These are phyloP conservation scores for Raphanus raphanistrum DNA, from an alignment of 345 rosid genomes.

Conservation along the genomic window DNA sequence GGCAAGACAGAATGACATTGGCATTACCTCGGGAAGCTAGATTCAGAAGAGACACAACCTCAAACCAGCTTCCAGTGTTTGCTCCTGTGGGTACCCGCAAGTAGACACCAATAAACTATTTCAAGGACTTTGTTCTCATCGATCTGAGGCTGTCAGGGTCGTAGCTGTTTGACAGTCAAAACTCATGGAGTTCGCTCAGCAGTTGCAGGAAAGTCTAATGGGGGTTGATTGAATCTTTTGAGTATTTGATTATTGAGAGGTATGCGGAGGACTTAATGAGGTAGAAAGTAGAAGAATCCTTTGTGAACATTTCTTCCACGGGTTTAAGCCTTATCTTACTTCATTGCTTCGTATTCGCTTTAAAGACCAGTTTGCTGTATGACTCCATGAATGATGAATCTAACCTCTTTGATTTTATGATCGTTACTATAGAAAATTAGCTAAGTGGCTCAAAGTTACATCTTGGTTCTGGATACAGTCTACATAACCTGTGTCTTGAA, in stretches of 20 bases:
- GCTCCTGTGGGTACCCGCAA: constrained; percentile 63
- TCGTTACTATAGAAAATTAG: background rate
- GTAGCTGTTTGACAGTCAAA: constrained; percentile 13
- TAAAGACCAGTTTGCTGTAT: constrained; percentile 11
- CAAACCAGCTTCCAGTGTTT: constrained; percentile 95
- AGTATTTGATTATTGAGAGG: constrained; percentile 5
- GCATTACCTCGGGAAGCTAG: constrained; percentile 78
- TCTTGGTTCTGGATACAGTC: constrained; percentile 4
- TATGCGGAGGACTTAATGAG: constrained; percentile 12
- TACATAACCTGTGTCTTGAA: background rate
- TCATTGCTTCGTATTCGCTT: constrained; percentile 8
- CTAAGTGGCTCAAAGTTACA: background rate
- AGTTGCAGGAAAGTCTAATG: constrained; percentile 20
- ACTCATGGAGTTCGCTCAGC: background rate
- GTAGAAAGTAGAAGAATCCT: constrained; percentile 28
- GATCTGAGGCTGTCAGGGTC: background rate
- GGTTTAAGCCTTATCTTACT: constrained; percentile 4
- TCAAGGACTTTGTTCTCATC: background rate
- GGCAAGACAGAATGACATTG: constrained; percentile 57
- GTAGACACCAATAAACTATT: constrained; percentile 30
- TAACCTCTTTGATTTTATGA: constrained; percentile 22
- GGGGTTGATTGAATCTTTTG: background rate
- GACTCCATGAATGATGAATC: constrained; percentile 2
- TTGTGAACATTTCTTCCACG: constrained; percentile 30
- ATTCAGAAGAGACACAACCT: constrained; percentile 76